Percentiles rank a stretch among this genome's conserved stretches.
phyloP scores from a whole-genome alignment of 306 rosid genomes.

The Argentina anserina region DNA sequence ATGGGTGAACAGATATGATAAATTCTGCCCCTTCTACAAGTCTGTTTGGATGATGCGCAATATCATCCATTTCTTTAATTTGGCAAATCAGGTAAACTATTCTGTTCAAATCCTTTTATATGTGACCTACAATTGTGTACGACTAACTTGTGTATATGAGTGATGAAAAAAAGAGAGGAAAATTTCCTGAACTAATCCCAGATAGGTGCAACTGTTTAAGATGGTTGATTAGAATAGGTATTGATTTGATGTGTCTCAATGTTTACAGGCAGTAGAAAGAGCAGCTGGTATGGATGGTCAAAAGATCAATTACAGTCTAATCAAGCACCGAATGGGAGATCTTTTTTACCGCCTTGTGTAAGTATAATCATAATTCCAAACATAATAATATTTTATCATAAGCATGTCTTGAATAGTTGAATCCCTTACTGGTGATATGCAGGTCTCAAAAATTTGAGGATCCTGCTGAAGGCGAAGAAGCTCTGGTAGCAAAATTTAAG shows the following conservation, averaged over 20 bases:
- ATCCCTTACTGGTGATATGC: slow-evolving; percentile 25
- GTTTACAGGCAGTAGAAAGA: slow-evolving; percentile 83
- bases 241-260: slow-evolving; percentile 21
- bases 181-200: not conserved
- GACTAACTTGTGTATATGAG: not conserved
- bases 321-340: slow-evolving; percentile 97
- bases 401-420: slow-evolving; percentile 26
- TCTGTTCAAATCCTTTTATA: not conserved
- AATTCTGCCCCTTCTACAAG: slow-evolving; percentile 98
- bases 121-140: not conserved
- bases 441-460: slow-evolving; percentile 99
- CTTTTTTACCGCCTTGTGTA: slow-evolving; percentile 96
- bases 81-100: slow-evolving; percentile 85
- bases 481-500: slow-evolving; percentile 68
- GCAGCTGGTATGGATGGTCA: slow-evolving; percentile 98
- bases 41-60: slow-evolving; percentile 99
- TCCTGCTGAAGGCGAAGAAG: slow-evolving; percentile 94
- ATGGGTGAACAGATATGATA: slow-evolving; percentile 72
- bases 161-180: not conserved
- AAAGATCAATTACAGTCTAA: slow-evolving; percentile 71
- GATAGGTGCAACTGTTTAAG: not conserved
- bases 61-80: slow-evolving; percentile 91
- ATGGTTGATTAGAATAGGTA: not conserved
- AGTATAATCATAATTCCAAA: slow-evolving; percentile 29
- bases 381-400: slow-evolving; percentile 2